Conservation (phyloP, 78 protist genomes). For the Trichosphaerium sp. region DNA sequence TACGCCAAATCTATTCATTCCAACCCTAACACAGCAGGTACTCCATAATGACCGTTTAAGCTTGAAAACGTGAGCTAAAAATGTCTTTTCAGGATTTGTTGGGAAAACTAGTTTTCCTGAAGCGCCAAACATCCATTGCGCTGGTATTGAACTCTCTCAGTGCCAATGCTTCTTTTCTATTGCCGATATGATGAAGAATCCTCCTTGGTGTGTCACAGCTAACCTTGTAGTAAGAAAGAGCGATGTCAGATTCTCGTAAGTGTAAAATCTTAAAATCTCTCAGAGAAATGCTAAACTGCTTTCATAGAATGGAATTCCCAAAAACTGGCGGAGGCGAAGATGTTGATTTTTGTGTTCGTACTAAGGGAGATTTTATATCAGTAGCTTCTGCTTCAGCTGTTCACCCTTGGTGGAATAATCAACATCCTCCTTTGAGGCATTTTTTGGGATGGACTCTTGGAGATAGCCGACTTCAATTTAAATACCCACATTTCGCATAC, state of each 20-base stretch:
- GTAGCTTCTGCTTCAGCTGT: not conserved
- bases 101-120: not conserved
- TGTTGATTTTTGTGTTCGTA: not conserved
- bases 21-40: not conserved
- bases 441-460: not conserved
- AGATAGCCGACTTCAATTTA: not conserved
- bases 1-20: not conserved
- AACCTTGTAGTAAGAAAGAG: not conserved
- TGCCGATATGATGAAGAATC: not conserved
- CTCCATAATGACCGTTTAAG: no score
- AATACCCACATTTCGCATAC: not conserved
- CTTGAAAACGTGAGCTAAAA: no score
- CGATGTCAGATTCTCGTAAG: not conserved
- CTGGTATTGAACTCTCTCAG: not conserved
- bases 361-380: not conserved
- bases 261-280: no score
- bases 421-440: not conserved
- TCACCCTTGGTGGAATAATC: constrained; percentile 1
- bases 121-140: not conserved
- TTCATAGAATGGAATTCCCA: not conserved
- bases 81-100: not conserved
- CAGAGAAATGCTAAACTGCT: not conserved
- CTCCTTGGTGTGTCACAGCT: constrained; percentile 5
- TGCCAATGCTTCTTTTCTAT: not conserved
- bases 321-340: not conserved